These are phyloP conservation scores for Mycena filopes DNA, from an alignment of 768 basidiomycete species.

Conservation along the genomic window DNA sequence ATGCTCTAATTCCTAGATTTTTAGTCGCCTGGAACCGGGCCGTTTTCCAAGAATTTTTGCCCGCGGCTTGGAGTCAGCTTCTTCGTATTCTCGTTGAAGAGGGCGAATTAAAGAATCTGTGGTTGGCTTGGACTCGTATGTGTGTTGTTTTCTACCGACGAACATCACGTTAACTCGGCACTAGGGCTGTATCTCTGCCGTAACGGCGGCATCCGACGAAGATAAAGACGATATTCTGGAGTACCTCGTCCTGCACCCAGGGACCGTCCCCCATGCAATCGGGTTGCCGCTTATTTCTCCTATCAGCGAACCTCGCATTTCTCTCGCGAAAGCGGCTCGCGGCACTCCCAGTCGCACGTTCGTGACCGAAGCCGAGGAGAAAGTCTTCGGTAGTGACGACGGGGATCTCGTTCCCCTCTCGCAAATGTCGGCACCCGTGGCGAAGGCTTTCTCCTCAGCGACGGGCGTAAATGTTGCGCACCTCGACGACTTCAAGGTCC, in stretches of 20 bases:
- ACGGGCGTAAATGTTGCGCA: too few relatives aligned
- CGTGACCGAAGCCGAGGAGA: slow-evolving; percentile 23
- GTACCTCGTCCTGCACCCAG: slow-evolving; percentile 28
- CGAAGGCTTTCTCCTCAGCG: too few relatives aligned
- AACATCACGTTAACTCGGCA: not conserved
- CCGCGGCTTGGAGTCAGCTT: slow-evolving; percentile 28
- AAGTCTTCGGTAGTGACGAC: slow-evolving; percentile 24
- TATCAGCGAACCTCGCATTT: slow-evolving; percentile 16
- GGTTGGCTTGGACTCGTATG: slow-evolving; percentile 37
- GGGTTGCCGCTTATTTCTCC: slow-evolving; percentile 33
- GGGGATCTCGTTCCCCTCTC: too few relatives aligned
- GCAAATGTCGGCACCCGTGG: too few relatives aligned
- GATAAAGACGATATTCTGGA: slow-evolving; percentile 28
- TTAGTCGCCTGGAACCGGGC: slow-evolving; percentile 36
- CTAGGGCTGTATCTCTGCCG: slow-evolving; percentile 10
- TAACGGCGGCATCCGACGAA: not conserved
- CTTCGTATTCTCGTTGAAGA: slow-evolving; percentile 27
- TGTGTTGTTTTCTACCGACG: not conserved
- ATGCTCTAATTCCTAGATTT: slow-evolving; percentile 18
- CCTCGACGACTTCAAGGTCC: slow-evolving; percentile 7
- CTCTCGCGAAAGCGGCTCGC: slow-evolving; percentile 11
- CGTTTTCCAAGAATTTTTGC: slow-evolving; percentile 35
- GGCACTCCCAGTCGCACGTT: slow-evolving; percentile 11
- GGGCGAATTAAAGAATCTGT: slow-evolving; percentile 29
- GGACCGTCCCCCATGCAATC: slow-evolving; percentile 14